These are phyloP conservation scores for Colletotrichum sp. DNA, from an alignment of 2,329 filamentous ascomycete genomes.

Conservation along the genomic window DNA sequence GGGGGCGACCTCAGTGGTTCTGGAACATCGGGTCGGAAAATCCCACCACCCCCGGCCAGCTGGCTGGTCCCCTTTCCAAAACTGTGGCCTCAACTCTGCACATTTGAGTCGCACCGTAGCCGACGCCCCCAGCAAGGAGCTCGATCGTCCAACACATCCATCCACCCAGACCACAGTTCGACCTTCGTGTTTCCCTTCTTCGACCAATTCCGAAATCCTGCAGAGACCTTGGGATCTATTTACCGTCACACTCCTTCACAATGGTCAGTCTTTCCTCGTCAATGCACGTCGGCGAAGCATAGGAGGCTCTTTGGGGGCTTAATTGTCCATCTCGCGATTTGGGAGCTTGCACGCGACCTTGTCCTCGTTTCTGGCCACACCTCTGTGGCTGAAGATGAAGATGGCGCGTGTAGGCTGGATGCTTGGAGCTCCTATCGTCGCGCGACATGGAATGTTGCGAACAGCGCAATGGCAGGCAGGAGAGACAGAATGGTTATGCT, in stretches of 20 bases:
- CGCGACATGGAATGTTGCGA: not conserved
- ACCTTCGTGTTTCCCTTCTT: conserved; percentile 15
- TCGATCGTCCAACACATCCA: conserved; percentile 7
- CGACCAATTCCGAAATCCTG: conserved; percentile 29
- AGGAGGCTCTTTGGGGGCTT: not conserved
- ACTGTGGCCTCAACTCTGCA: conserved; percentile 49
- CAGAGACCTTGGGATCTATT: conserved; percentile 30
- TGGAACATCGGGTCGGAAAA: conserved; percentile 23
- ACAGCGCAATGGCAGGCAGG: not conserved
- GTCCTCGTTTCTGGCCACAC: not conserved
- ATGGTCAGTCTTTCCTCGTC: conserved; percentile 20
- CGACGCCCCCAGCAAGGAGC: not conserved
- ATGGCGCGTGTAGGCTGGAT: not conserved
- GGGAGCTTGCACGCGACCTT: not conserved
- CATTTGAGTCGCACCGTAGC: conserved; percentile 24
- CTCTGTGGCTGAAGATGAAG: not conserved
- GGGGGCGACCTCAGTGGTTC: not conserved
- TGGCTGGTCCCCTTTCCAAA: conserved; percentile 36
- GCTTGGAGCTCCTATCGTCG: not conserved
- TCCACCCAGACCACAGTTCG: conserved; percentile 24
- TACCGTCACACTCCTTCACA: conserved; percentile 10
- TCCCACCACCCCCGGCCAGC: conserved; percentile 27
- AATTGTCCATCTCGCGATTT: not conserved
- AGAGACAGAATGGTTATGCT: not conserved
- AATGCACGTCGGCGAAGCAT: not conserved